Conservation (phyloP, 495 filamentous ascomycete species). For the Penicillium macrosclerotiorum region DNA sequence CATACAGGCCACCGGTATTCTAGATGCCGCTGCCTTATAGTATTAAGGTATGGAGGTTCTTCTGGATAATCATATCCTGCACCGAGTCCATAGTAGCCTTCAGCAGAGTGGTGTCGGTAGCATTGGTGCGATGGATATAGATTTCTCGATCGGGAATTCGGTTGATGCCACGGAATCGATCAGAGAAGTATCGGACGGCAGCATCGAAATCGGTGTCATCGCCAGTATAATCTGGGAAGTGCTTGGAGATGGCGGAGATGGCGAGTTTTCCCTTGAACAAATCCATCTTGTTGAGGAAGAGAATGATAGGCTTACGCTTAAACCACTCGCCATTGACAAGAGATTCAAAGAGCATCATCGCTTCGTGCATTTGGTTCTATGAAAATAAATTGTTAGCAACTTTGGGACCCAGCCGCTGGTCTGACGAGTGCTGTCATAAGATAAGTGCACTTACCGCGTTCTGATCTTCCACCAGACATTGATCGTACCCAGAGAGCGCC, state of each 20-base stretch:
- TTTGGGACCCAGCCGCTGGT: no score
- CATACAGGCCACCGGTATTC: constrained; percentile 23
- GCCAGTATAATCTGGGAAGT: constrained; percentile 89
- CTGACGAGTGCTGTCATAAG: not conserved
- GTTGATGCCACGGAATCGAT: constrained; percentile 85
- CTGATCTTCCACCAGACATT: constrained; percentile 95
- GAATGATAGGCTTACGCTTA: constrained; percentile 89
- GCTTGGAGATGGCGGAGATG: constrained; percentile 75
- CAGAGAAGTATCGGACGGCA: constrained; percentile 81
- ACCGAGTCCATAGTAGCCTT: constrained; percentile 98
- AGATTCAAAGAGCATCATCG: constrained; percentile 95
- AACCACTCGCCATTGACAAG: constrained; percentile 99
- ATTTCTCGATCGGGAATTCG: constrained; percentile 83
- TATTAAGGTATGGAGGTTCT: constrained; percentile 91
- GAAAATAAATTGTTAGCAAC: not conserved
- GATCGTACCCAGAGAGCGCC: constrained; percentile 94
- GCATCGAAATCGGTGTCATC: constrained; percentile 53
- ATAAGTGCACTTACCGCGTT: constrained; percentile 69
- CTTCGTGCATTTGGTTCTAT: constrained; percentile 99
- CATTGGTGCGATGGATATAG: constrained; percentile 92
- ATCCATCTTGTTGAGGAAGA: constrained; percentile 99
- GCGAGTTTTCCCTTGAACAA: constrained; percentile 88
- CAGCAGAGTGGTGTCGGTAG: constrained; percentile 90
- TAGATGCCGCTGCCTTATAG: constrained; percentile 57
- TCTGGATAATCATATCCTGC: constrained; percentile 99